Conservation (phyloP, 345 rosid species). For the Populus davidiana region DNA sequence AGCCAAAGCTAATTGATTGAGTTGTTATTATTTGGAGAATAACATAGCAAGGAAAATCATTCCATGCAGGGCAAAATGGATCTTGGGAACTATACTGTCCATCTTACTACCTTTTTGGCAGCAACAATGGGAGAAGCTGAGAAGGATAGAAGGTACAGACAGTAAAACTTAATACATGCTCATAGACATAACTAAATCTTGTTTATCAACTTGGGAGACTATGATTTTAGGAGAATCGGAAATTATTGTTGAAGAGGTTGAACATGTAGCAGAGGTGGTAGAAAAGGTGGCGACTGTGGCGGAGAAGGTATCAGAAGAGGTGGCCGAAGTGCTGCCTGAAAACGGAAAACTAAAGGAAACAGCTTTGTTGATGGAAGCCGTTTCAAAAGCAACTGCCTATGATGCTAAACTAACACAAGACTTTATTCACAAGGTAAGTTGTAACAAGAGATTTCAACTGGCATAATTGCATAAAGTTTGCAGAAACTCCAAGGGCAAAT, state of each 20-base stretch:
- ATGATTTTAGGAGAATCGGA: slow-evolving; percentile 30
- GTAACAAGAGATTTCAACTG: background rate
- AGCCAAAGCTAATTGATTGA: no score
- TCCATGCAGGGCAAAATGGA: slow-evolving; percentile 59
- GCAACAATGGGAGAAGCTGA: slow-evolving; percentile 37
- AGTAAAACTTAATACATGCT: background rate
- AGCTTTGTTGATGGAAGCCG: slow-evolving; percentile 48
- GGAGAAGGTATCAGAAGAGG: slow-evolving; percentile 21
- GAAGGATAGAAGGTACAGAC: slow-evolving; percentile 49
- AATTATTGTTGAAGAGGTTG: slow-evolving; percentile 44
- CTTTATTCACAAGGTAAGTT: slow-evolving; percentile 56
- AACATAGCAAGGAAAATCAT: background rate
- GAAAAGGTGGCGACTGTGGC: slow-evolving; percentile 32
- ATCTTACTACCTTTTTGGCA: slow-evolving; percentile 55
- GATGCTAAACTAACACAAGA: slow-evolving; percentile 50
- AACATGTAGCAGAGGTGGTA: slow-evolving; percentile 42
- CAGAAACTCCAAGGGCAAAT: background rate
- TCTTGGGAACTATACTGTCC: slow-evolving; percentile 48
- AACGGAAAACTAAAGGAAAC: slow-evolving; percentile 51
- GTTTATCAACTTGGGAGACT: background rate
- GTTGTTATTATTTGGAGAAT: background rate
- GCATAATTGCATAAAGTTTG: background rate
- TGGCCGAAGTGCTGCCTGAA: slow-evolving; percentile 47
- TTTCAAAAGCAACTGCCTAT: slow-evolving; percentile 56
- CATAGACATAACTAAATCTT: background rate